Evolutionary conservation across 805 yeast genomes (phyloP).

Genomic region (Ogataea saltuana): DNA sequence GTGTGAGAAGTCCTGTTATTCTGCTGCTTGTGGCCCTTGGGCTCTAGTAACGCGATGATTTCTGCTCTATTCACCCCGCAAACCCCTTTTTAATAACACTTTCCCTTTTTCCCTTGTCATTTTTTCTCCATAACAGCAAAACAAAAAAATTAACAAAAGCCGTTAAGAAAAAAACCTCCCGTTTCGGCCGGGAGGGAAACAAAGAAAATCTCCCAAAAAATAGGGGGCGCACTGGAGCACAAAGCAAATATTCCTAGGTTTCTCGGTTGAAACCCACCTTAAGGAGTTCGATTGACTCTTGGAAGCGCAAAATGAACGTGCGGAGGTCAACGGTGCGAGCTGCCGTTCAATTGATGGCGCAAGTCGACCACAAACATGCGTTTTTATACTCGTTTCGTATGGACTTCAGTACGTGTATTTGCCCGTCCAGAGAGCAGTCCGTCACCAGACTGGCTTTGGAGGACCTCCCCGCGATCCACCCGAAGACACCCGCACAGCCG

Average conservation of each 20-base stretch:
- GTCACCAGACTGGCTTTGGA: not conserved
- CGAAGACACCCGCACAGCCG: not conserved
- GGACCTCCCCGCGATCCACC: conserved; percentile 2
- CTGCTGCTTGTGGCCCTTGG: too few species aligned
- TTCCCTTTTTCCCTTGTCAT: not conserved
- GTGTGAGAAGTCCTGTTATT: too few species aligned
- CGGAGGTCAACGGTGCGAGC: too few species aligned
- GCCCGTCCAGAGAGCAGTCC: not conserved
- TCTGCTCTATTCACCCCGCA: too few species aligned
- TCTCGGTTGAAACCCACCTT: too few species aligned
- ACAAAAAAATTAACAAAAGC: conserved; percentile 5
- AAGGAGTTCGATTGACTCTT: too few species aligned
- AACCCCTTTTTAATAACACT: too few species aligned
- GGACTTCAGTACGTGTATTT: not conserved
- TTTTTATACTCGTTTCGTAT: not conserved
- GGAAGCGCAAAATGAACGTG: too few species aligned
- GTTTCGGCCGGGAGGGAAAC: not conserved
- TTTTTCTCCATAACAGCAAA: conserved; percentile 5
- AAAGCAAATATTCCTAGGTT: too few species aligned
- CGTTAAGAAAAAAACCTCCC: conserved; percentile 1
- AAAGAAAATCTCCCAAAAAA: not conserved
- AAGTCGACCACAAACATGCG: too few species aligned
- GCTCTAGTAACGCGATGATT: too few species aligned
- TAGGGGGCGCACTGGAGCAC: not conserved
- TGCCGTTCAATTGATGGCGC: too few species aligned